A percentile compares a stretch with the other conserved stretches of the same genome.
Evolutionary conservation across 202 grass and related monocot species (phyloP).

Genomic region (Eragrostis tef): DNA sequence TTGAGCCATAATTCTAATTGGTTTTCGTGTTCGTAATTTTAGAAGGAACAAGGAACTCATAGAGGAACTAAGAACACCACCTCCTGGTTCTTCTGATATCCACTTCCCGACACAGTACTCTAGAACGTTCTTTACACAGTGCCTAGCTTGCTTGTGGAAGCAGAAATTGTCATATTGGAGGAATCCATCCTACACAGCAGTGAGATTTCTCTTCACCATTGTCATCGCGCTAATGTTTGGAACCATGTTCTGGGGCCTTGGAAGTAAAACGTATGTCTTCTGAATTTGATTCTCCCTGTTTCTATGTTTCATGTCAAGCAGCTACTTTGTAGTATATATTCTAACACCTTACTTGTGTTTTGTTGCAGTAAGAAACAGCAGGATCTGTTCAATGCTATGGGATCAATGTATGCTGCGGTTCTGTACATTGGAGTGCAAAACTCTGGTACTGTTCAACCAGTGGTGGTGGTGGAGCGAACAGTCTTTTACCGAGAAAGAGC

Average conservation of each 20-base stretch:
- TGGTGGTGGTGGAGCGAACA: slow-evolving; percentile 76
- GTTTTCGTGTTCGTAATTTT: slow-evolving; percentile 40
- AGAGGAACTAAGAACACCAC: slow-evolving; percentile 59
- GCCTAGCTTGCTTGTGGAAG: slow-evolving; percentile 81
- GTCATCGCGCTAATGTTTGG: slow-evolving; percentile 66
- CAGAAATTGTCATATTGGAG: slow-evolving; percentile 85
- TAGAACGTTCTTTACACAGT: slow-evolving; percentile 68
- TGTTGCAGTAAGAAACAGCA: slow-evolving; percentile 51
- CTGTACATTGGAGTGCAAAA: slow-evolving; percentile 72
- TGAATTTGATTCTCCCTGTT: slow-evolving; percentile 27
- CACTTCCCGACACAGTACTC: slow-evolving; percentile 69
- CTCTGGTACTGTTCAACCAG: slow-evolving; percentile 70
- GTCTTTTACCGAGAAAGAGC: slow-evolving; percentile 92
- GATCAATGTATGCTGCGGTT: slow-evolving; percentile 81
- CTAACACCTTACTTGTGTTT: slow-evolving; percentile 24
- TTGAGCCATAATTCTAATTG: slow-evolving; percentile 38
- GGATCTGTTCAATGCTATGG: slow-evolving; percentile 84
- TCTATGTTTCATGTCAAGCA: slow-evolving; percentile 13
- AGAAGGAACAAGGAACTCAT: slow-evolving; percentile 86
- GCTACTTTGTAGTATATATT: slow-evolving; percentile 26
- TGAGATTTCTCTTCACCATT: slow-evolving; percentile 65
- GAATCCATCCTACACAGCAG: slow-evolving; percentile 75
- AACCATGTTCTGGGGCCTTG: slow-evolving; percentile 76
- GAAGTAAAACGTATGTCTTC: slow-evolving; percentile 58
- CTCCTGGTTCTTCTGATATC: slow-evolving; percentile 62